Base-by-base conservation (phyloP, 2,329 filamentous ascomycete genomes). In the Pestalotiopsis sp. region DNA sequence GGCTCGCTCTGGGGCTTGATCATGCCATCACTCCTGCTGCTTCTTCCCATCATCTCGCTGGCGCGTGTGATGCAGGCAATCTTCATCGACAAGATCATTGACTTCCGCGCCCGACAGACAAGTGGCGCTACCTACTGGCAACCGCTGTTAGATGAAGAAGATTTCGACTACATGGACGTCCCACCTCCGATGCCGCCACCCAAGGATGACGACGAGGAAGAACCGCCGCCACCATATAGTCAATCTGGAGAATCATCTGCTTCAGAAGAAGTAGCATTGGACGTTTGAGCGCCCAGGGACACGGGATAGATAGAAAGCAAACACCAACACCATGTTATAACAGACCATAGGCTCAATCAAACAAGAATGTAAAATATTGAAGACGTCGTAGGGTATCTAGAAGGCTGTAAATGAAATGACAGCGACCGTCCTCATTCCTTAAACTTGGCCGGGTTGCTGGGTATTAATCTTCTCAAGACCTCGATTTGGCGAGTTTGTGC, bases 401-500 rank as follows among this genome's bases (percentile, higher is more conserved):
- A 59, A 66, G 58, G 17, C 35, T 66, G 14, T 20, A 48, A 64
- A 64, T 20, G 14, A 64, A n/a, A 24, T 9, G 22, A 14, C 11
- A n/a, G 11, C 61, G 20, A 24, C 17, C 35, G 40, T 13, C n/a
- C 5, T 65, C 40, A 65, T 20, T 62, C 58, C 44, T 67, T 70
- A 57, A 83, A 84, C 70, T 88, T 88, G 14, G 82, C 80, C 17
- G 85, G 84, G 69, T 90, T 89, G 73, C 86, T 91, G 68, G 86
- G 83, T 78, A 94, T 91, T 81, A 94, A 83, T 76, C 86, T 88
- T 71, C 84, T 84, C 73, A 93, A 75, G 11, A 91, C 86, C 70
- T 92, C 89, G 68, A 92, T 89, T 77, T 94, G 91, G 72, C 88
- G 88, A 48, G 88, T 82, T 74, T 93, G 83, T 59, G 85, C 87